A percentile compares a stretch with the other conserved stretches of the same genome.
Evolutionary conservation across 257 asterid species (phyloP).

Genomic region (Scutellaria minor): DNA sequence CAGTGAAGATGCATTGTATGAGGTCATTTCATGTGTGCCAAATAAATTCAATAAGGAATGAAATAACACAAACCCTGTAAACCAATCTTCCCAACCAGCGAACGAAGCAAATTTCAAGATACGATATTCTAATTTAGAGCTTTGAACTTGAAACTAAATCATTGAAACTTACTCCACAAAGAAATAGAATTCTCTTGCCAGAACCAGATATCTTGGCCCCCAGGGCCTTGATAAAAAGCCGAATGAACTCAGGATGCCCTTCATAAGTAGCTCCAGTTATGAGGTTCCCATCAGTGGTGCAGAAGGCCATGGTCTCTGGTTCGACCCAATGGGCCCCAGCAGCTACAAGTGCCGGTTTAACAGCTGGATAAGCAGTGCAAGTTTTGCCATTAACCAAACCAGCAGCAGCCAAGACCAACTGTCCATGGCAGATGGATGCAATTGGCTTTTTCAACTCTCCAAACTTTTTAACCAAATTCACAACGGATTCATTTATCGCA

Average conservation of each 20-base stretch:
- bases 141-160: slow-evolving; percentile 30
- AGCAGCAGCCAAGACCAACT: slow-evolving; percentile 88
- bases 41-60: neutral
- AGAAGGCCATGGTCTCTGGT: slow-evolving; percentile 76
- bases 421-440: slow-evolving; percentile 92
- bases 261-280: slow-evolving; percentile 81
- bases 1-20: neutral
- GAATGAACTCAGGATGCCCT: slow-evolving; percentile 88
- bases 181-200: slow-evolving; percentile 74
- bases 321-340: slow-evolving; percentile 95
- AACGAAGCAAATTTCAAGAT: neutral
- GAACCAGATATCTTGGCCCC: slow-evolving; percentile 87
- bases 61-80: neutral
- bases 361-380: slow-evolving; percentile 87
- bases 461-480: slow-evolving; percentile 63
- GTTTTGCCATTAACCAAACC: slow-evolving; percentile 62
- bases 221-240: slow-evolving; percentile 76
- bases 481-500: slow-evolving; percentile 70
- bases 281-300: slow-evolving; percentile 77
- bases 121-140: neutral
- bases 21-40: slow-evolving; percentile 1
- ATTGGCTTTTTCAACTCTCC: slow-evolving; percentile 58
- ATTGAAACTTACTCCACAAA: slow-evolving; percentile 82
- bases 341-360: slow-evolving; percentile 73
- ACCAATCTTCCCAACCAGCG: slow-evolving; percentile 13